Base-by-base conservation (phyloP, 352 stramenopile species). In the Globisporangium yorkense region DNA sequence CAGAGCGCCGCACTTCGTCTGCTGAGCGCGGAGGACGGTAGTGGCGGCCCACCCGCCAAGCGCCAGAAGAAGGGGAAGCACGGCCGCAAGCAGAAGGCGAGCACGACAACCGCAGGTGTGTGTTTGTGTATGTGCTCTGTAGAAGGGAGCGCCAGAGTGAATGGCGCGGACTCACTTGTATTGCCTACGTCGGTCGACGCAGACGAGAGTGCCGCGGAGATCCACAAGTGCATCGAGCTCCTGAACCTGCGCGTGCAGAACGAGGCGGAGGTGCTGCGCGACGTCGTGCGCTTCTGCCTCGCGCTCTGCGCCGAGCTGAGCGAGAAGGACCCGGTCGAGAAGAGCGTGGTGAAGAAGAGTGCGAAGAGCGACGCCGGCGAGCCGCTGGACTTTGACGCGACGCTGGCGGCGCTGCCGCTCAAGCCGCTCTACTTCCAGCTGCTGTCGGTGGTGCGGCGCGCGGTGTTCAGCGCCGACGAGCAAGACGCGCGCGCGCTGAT, bases 51-150 rank as follows among this genome's bases (percentile, higher is more conserved):
- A 5, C 54, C 68, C 1, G 43, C 71, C 16, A 91, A 91, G 55
- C 69, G 81, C 1, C 74, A 83, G 39, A 91, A 89, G 66, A 89
- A 89, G 57, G 56, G 78, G 51, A 84, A 87, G 53, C 70, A 79
- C 33, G 59, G n/a, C 20, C 44, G 44, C n/a, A 49, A 49, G 44
- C 44, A 6, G 6, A 49, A 49, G 44, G 20, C 44, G 44, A 29
- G 21, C 21, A 13, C 44, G 44, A 29, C n/a, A 8, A 49, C 20
- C 18, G 20, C 43, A 47, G 43, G 4, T 54, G 49, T n/a, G 59
- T 59, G 39, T 59, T 2, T 24, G 15, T 35, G 55, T 52, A 29
- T 46, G 29, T 47, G 6, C 15, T 35, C 12, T 9, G 24, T 27
- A 27, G 24, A 27, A 27, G 24, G 24, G 24, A 35, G 3, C 31